phyloP scores from a whole-genome alignment of 345 rosid genomes.

The Lumnitzera littorea region DNA sequence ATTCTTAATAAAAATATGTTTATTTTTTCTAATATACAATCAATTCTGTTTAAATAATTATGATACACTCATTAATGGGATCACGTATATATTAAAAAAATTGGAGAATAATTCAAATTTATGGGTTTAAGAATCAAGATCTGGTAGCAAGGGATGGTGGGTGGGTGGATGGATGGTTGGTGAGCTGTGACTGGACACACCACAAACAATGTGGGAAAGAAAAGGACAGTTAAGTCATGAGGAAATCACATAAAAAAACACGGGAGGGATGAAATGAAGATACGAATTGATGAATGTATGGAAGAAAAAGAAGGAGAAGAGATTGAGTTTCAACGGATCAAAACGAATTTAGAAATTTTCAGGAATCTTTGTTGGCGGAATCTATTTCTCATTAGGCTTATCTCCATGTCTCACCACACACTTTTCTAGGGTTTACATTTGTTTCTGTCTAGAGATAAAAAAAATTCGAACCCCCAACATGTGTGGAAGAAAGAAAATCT shows the following conservation, averaged over 20 bases:
- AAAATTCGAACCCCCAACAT: no score
- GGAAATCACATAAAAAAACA: neutral
- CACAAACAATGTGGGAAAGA: slow-evolving; percentile 14
- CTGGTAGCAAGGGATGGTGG: slow-evolving; percentile 29
- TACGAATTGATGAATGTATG: slow-evolving; percentile 25
- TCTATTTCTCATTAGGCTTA: slow-evolving; percentile 47
- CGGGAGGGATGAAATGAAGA: slow-evolving; percentile 9
- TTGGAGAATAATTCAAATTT: neutral
- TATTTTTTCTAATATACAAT: no score
- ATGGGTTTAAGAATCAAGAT: slow-evolving; percentile 8
- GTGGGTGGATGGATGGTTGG: slow-evolving; percentile 12
- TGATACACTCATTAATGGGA: neutral
- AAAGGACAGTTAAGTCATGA: slow-evolving; percentile 17
- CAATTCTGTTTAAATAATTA: no score
- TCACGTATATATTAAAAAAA: neutral
- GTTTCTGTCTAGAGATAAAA: no score
- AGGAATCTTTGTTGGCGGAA: slow-evolving; percentile 46
- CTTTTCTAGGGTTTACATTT: no score
- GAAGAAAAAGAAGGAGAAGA: slow-evolving; percentile 36
- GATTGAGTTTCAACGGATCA: slow-evolving; percentile 76
- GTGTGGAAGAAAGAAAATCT: no score
- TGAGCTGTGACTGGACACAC: slow-evolving; percentile 7
- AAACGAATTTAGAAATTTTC: slow-evolving; percentile 13
- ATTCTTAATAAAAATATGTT: no score
- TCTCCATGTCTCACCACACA: slow-evolving; percentile 15